These are phyloP conservation scores for Calonectria fujianensis DNA, from an alignment of 2,329 filamentous ascomycete genomes.

Conservation along the genomic window DNA sequence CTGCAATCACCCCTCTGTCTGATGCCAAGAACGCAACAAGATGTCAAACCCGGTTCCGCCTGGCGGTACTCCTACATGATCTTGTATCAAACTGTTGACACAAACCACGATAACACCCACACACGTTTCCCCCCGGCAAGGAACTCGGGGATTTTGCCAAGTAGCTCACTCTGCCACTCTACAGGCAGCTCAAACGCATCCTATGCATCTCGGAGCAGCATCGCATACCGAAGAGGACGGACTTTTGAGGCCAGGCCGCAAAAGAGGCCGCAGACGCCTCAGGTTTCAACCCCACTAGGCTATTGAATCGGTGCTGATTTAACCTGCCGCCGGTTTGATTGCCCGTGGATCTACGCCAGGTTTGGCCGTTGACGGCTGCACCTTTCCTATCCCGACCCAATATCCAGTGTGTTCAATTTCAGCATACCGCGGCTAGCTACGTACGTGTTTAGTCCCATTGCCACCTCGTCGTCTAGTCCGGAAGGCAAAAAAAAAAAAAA, in stretches of 20 bases:
- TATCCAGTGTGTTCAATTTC: conserved; percentile 12
- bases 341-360: conserved; percentile 40
- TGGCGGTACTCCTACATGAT: background rate
- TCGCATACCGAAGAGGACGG: conserved; percentile 5
- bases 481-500: background rate
- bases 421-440: conserved; percentile 24
- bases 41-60: background rate
- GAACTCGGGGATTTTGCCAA: background rate
- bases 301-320: conserved; percentile 33
- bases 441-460: conserved; percentile 9
- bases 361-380: conserved; percentile 17
- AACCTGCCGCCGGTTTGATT: conserved; percentile 35
- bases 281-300: conserved; percentile 27
- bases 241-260: conserved; percentile 20
- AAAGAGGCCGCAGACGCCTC: conserved; percentile 26
- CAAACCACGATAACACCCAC: background rate
- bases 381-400: conserved; percentile 27
- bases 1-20: conserved; percentile 31
- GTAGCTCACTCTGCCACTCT: background rate
- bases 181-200: background rate
- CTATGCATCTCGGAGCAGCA: conserved; percentile 10
- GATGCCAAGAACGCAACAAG: background rate
- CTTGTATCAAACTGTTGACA: background rate
- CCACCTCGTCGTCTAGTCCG: background rate
- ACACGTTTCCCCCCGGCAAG: background rate